These are phyloP conservation scores for Lachnellula occidentalis DNA, from an alignment of 2,329 filamentous ascomycete species.

Conservation along the genomic window DNA sequence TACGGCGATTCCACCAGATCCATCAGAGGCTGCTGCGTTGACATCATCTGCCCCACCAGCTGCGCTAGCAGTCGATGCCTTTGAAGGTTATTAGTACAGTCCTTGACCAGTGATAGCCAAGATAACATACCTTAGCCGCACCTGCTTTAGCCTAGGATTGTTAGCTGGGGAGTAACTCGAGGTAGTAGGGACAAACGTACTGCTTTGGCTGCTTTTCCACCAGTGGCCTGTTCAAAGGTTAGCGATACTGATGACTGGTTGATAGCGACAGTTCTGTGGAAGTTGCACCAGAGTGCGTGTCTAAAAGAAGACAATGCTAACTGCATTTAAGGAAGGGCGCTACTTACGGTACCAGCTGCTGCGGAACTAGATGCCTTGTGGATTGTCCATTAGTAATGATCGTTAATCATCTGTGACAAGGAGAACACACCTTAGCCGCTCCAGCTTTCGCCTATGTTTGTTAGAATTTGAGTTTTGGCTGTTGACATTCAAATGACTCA, in stretches of 20 bases:
- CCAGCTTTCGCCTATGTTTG: neutral
- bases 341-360: constrained; percentile 1
- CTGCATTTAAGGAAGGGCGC: neutral
- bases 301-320: neutral
- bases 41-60: neutral
- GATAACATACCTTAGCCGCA: too few species aligned
- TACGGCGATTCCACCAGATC: constrained; percentile 4
- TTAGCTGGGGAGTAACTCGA: too few species aligned
- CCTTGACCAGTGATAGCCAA: neutral
- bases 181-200: too few species aligned
- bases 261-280: too few species aligned
- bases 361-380: neutral
- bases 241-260: too few species aligned
- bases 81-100: neutral
- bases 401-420: too few species aligned
- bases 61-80: neutral
- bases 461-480: neutral
- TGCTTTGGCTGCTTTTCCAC: too few species aligned
- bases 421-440: neutral
- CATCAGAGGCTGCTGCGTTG: neutral
- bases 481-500: neutral
- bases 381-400: neutral
- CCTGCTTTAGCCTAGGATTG: too few species aligned
- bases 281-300: too few species aligned
- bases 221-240: too few species aligned